Evolutionary conservation across 805 yeast species (phyloP).

Genomic region (Monosporozyma aquatica): DNA sequence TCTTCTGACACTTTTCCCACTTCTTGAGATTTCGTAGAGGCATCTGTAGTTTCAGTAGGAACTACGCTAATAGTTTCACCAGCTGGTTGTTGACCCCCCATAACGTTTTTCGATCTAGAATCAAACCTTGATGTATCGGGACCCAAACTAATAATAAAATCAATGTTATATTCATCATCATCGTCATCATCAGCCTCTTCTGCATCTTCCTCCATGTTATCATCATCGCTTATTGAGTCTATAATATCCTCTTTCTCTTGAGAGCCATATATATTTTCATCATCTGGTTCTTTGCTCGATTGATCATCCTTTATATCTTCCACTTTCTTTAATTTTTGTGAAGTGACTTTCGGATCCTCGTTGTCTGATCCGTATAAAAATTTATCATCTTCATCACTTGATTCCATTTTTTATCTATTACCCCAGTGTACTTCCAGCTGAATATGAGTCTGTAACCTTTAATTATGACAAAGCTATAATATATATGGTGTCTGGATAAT

Average conservation of each 20-base stretch:
- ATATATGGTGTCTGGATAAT: too few species aligned
- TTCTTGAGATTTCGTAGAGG: not conserved
- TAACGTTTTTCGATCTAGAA: constrained; percentile 10
- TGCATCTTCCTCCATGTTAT: not conserved
- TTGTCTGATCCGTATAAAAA: constrained; percentile 30
- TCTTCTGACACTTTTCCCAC: constrained; percentile 10
- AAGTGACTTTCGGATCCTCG: constrained; percentile 10
- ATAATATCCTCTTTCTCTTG: not conserved
- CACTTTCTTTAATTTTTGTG: not conserved
- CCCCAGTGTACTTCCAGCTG: too few species aligned
- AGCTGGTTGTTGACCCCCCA: constrained; percentile 4
- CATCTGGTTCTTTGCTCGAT: not conserved
- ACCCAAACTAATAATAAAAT: constrained; percentile 62
- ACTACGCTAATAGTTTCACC: constrained; percentile 10
- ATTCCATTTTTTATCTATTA: constrained; percentile 18
- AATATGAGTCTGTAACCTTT: too few species aligned
- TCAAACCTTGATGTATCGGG: constrained; percentile 23
- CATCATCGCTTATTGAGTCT: not conserved
- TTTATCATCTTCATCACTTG: constrained; percentile 31
- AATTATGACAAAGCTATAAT: too few species aligned
- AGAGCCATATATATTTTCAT: too few species aligned
- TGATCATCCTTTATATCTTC: constrained; percentile 5
- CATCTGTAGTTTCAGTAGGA: constrained; percentile 9
- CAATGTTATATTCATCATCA: constrained; percentile 53
- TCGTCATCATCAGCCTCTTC: constrained; percentile 25